phyloP scores from a whole-genome alignment of 306 rosid genomes.

The Castanea mollissima region DNA sequence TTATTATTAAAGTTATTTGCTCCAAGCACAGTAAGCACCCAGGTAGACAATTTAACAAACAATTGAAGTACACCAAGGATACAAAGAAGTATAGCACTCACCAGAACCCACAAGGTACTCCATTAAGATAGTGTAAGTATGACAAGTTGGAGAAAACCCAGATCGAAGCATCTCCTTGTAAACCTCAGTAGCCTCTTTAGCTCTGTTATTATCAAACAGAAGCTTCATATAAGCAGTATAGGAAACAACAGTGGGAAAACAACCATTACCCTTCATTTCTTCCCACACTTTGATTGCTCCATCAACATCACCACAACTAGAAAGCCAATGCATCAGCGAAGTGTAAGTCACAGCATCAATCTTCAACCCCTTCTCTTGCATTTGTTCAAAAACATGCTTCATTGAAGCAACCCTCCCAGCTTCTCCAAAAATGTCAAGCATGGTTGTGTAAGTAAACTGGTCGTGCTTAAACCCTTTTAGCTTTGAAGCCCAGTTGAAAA shows the following conservation, averaged over 20 bases:
- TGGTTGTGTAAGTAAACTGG: conserved; percentile 77
- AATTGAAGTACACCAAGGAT: conserved; percentile 7
- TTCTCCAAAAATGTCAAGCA: conserved; percentile 86
- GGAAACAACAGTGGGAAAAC: conserved; percentile 62
- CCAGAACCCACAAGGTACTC: conserved; percentile 65
- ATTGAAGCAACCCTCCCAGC: conserved; percentile 85
- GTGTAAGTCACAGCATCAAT: conserved; percentile 74
- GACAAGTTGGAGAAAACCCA: conserved; percentile 60
- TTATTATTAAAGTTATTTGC: too few relatives aligned
- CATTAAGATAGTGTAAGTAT: conserved; percentile 78
- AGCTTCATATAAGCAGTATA: conserved; percentile 78
- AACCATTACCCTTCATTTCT: conserved; percentile 62
- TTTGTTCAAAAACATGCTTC: conserved; percentile 62
- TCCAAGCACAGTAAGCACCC: background rate
- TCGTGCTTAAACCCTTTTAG: conserved; percentile 70
- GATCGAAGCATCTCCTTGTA: conserved; percentile 69
- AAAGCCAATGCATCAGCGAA: conserved; percentile 86
- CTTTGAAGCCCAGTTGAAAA: conserved; percentile 71
- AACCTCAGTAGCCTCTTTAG: conserved; percentile 53
- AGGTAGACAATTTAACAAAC: conserved; percentile 40
- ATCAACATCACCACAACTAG: conserved; percentile 48
- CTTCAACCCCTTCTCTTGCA: conserved; percentile 65
- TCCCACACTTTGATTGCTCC: conserved; percentile 73
- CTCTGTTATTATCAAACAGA: conserved; percentile 43
- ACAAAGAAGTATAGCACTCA: conserved; percentile 24